Conservation (phyloP, 345 rosid genomes). For the Pugionium dolabratum region DNA sequence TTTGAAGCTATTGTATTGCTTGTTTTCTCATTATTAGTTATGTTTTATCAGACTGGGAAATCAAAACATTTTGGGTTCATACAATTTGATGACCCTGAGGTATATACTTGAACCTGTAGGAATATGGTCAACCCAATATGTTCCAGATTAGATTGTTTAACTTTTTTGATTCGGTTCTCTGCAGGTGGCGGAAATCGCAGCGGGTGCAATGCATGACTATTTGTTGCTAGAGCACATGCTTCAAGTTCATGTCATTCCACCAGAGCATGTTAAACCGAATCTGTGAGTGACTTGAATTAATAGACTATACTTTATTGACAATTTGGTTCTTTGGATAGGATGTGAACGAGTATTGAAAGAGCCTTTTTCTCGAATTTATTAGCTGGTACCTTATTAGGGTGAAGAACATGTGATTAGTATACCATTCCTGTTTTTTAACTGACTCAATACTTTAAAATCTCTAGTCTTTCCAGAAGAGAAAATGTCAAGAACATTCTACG, state of each 20-base stretch:
- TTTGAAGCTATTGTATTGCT: background rate
- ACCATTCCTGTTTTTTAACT: too few relatives aligned
- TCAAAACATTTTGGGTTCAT: conserved; percentile 95
- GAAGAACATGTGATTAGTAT: too few relatives aligned
- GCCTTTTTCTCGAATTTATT: too few relatives aligned
- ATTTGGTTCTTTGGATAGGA: too few relatives aligned
- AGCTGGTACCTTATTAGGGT: too few relatives aligned
- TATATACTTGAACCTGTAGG: conserved; percentile 7
- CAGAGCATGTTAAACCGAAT: conserved; percentile 75
- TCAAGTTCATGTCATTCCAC: conserved; percentile 70
- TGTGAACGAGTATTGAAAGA: too few relatives aligned
- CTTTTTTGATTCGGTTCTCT: conserved; percentile 5
- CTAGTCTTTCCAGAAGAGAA: too few relatives aligned
- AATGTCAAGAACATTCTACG: too few relatives aligned
- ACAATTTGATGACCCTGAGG: conserved; percentile 83
- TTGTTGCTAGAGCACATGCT: conserved; percentile 81
- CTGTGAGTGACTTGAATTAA: conserved; percentile 48
- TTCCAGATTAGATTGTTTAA: background rate
- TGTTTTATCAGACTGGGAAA: conserved; percentile 69
- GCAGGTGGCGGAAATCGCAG: conserved; percentile 92
- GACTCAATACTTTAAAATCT: too few relatives aligned
- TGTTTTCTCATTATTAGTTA: background rate
- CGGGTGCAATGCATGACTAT: conserved; percentile 86
- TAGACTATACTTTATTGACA: background rate
- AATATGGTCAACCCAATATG: background rate